Evolutionary conservation across 1,284 basidiomycete species (phyloP).

Genomic region (Entoloma clypeatum): DNA sequence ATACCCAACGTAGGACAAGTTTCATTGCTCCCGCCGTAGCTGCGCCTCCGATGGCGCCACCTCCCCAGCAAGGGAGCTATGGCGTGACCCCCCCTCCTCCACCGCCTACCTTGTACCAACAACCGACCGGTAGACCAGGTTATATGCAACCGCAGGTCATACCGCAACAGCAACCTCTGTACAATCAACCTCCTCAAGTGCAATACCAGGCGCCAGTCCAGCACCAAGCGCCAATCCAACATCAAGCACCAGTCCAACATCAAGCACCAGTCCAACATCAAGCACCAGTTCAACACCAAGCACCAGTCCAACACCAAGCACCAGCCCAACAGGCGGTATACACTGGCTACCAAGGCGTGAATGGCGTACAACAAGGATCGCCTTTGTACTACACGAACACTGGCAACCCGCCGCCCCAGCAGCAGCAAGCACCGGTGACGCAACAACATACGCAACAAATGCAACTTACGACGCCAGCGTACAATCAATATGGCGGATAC

Average conservation of each 20-base stretch:
- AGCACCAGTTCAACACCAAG: conserved; percentile 22
- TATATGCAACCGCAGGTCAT: conserved; percentile 15
- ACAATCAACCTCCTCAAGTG: conserved; percentile 22
- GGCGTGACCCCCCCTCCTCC: conserved; percentile 28
- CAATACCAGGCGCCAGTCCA: conserved; percentile 21
- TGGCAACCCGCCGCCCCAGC: conserved; percentile 11
- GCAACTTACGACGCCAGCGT: conserved; percentile 19
- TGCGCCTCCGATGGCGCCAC: conserved; percentile 22
- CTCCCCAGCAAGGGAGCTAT: conserved; percentile 24
- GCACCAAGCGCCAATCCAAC: conserved; percentile 16
- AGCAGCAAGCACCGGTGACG: conserved; percentile 16
- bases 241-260: conserved; percentile 23
- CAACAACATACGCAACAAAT: conserved; percentile 22
- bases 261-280: conserved; percentile 25
- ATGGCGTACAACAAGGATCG: conserved; percentile 23
- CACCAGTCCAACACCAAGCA: no score
- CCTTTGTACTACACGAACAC: conserved; percentile 22
- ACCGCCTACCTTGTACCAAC: conserved; percentile 26
- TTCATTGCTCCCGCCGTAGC: conserved; percentile 21
- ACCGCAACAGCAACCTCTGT: conserved; percentile 21
- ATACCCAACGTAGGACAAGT: conserved; percentile 23
- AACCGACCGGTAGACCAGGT: conserved; percentile 16
- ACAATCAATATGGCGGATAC: conserved; percentile 25
- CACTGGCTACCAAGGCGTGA: conserved; percentile 23
- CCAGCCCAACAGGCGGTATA: no score